Conservation (phyloP, 2,329 filamentous ascomycete genomes). For the Cercospora canescens region DNA sequence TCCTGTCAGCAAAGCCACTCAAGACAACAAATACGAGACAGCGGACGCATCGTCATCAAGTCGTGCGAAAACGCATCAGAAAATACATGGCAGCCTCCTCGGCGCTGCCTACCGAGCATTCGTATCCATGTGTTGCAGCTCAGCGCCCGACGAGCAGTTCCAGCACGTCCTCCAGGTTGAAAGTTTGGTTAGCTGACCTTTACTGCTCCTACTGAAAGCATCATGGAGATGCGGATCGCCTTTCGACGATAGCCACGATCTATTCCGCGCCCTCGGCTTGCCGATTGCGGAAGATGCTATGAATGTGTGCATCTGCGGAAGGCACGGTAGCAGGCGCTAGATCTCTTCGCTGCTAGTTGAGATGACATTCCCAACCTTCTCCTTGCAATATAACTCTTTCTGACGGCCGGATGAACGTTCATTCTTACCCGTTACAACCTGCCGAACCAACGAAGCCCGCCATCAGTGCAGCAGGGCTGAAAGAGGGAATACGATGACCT, state of each 20-base stretch:
- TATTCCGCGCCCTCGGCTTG: not conserved
- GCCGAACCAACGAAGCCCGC: not conserved
- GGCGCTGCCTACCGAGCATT: not conserved
- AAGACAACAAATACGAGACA: not conserved
- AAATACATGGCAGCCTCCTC: not conserved
- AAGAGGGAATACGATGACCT: not conserved
- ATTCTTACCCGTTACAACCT: not conserved
- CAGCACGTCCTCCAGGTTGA: not conserved
- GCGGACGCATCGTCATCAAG: not conserved
- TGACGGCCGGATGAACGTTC: not conserved
- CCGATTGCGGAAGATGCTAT: not conserved
- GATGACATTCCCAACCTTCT: not conserved
- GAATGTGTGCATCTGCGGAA: not conserved
- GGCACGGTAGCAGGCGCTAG: not conserved
- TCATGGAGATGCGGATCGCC: not conserved
- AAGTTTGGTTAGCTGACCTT: not conserved
- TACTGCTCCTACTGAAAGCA: not conserved
- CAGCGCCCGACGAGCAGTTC: not conserved
- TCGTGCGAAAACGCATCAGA: not conserved
- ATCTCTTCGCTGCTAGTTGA: not conserved
- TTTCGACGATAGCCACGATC: not conserved
- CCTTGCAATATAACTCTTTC: not conserved
- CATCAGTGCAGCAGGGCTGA: not conserved
- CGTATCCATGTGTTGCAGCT: not conserved
- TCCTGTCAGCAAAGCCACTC: conserved; percentile 3